Conservation (phyloP, 2,329 filamentous ascomycete species). For the Fusarium sp. region DNA sequence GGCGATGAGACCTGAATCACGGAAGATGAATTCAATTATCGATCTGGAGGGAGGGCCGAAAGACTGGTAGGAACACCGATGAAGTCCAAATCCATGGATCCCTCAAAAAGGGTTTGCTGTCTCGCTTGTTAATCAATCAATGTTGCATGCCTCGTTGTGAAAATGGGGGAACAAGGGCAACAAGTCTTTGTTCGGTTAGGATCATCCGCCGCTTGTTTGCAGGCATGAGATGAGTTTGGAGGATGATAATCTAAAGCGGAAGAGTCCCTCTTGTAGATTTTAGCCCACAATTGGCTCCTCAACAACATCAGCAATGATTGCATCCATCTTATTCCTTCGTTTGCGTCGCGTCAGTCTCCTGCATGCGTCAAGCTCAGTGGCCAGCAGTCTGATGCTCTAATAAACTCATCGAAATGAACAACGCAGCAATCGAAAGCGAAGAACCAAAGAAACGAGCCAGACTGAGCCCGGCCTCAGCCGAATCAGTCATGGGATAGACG, state of each 20-base stretch:
- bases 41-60: conserved; percentile 3
- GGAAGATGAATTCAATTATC: conserved; percentile 4
- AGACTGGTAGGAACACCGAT: not conserved
- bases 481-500: conserved; percentile 25
- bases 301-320: not conserved
- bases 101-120: conserved; percentile 1
- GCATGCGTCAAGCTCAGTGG: conserved; percentile 17
- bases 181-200: conserved; percentile 24
- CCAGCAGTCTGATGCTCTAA: not conserved
- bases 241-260: not conserved
- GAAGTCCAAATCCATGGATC: conserved; percentile 8
- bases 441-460: conserved; percentile 16
- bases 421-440: conserved; percentile 13
- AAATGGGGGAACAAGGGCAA: conserved; percentile 21
- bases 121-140: conserved; percentile 17
- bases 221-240: conserved; percentile 1
- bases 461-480: conserved; percentile 17
- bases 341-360: conserved; percentile 3
- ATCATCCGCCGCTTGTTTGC: conserved; percentile 1
- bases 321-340: conserved; percentile 3
- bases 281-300: conserved; percentile 16
- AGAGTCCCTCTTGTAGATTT: conserved; percentile 2
- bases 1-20: conserved; percentile 15
- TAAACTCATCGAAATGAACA: conserved; percentile 15
- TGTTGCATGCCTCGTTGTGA: not conserved